Percentiles rank a stretch among this genome's conserved stretches.
phyloP scores from a whole-genome alignment of 768 basidiomycete species.

The Podaxis sp. region DNA sequence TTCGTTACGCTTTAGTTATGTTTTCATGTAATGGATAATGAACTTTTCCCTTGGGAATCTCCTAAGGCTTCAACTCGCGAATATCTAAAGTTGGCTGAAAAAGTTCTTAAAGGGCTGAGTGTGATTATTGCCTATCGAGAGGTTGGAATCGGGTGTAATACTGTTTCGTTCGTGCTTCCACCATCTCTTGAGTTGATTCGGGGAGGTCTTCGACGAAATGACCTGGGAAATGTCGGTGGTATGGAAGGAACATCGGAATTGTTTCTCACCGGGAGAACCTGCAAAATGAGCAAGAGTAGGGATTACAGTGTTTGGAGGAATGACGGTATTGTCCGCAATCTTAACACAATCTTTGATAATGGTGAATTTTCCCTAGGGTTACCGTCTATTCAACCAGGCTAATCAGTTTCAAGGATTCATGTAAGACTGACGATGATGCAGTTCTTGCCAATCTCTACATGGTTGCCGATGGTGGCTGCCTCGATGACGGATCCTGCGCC shows the following conservation, averaged over 20 bases:
- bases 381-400: not conserved
- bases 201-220: conserved; percentile 81
- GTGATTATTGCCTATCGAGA: not conserved
- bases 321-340: conserved; percentile 83
- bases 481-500: conserved; percentile 88
- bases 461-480: conserved; percentile 90
- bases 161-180: conserved; percentile 81
- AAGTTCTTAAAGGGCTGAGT: not conserved
- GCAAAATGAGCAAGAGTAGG: conserved; percentile 82
- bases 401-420: not conserved
- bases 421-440: conserved; percentile 79
- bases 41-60: not conserved
- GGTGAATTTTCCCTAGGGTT: conserved; percentile 82
- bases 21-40: conserved; percentile 11
- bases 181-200: conserved; percentile 90
- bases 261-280: conserved; percentile 80
- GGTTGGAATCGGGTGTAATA: conserved; percentile 84
- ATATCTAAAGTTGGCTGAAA: not conserved
- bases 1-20: conserved; percentile 9
- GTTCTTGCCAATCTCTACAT: conserved; percentile 93
- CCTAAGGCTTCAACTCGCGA: not conserved
- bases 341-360: conserved; percentile 95
- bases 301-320: conserved; percentile 90
- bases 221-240: conserved; percentile 38
- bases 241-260: not conserved